Base-by-base conservation (phyloP, 2,329 filamentous ascomycete genomes). In the Colletotrichum eleusines region DNA sequence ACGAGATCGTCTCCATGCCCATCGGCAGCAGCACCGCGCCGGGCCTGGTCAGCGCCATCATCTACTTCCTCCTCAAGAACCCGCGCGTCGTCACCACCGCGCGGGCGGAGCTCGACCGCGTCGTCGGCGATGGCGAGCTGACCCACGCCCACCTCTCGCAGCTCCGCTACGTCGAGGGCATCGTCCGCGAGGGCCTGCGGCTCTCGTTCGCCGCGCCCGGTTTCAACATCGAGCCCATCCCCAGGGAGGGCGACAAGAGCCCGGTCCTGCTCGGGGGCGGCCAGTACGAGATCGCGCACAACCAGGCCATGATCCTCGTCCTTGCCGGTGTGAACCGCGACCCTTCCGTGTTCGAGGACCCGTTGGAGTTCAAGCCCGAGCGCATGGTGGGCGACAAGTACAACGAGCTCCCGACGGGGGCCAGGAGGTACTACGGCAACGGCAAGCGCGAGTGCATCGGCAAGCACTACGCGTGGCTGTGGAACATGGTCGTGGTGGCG, bases 1-100 rank as follows among this genome's bases (percentile, higher is more conserved):
- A 92, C 78, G 91, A 93, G 77, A 89, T 93, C 74, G 87, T 92
- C 63, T 87, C 87, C 2, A 91, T 93, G 82, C 86, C 91, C 50
- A 89, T 90, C 62, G 88, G 86, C 5, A 85, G 82, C 77, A 84
- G 81, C 76, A 87, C 85, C 0, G 82, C 84, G 4, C 84, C 84
- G 2, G 84, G 82, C 69, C 79, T 81, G 75, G 76, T 86, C 71
- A 81, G 78, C 72, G 81, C 79, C 9, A 79, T 81, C 11, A 84
- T 89, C 71, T 84, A 86, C 73, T 83, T 86, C 61, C 80, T 90
- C 2, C 73, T 86, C 1, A 84, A 85, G 77, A 86, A 87, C 75
- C 87, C 87, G 0, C 76, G 81, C 0, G 82, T 80, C 0, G 78
- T 88, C n/a, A 75, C 77, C 40, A 81, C 79, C 44, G 88, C 87